Base-by-base conservation (phyloP, 192 early-diverging fungal species). In the Jimgerdemannia lactiflua region DNA sequence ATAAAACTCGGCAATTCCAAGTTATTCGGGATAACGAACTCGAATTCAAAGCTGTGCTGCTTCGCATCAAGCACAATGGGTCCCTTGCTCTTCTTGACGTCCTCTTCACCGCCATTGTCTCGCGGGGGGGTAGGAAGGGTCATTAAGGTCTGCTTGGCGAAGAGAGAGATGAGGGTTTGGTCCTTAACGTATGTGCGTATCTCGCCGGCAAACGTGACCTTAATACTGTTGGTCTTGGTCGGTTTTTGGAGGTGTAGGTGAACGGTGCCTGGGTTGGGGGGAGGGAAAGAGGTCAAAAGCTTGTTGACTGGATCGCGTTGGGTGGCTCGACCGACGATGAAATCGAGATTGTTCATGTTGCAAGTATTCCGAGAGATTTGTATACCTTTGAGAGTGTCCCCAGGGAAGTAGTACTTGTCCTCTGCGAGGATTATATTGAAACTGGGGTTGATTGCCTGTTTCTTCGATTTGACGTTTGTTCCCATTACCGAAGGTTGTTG, bases 391-490 rank as follows among this genome's bases (percentile, higher is more conserved):
- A 83, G 73, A 4, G 70, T 67, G 42, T 83, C 78, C 29, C 81
- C 78, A 42, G 81, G 81, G 63, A 83, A 83, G 43, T 83, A 83
- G 59, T 74, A 83, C 69, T 76, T 79, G 65, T 83, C 81, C 69
- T 77, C 78, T 43, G 78, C 73, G 29, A 83, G 73, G 7, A 43
- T 67, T 72, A 83, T 74, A 64, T 76, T 72, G 59, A 83, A 68
- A 18, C 49, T 59, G 49, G 49, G 49, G 14, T 59, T 59, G 49
- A 59, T 14, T 14, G 49, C 49, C 0, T 59, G 49, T 14, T 59
- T 59, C 49, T 59, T 59, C 14, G 8, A 6, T 59, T 59, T 59
- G 14, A 59, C 8, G 14, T 59, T 6, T 14, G 49, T 59, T 6
- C 49, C 49, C 49, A 59, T 59, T 2, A 59, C 49, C 49, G 14